phyloP scores from a whole-genome alignment of 306 rosid species.

The Hippophae tibetana region DNA sequence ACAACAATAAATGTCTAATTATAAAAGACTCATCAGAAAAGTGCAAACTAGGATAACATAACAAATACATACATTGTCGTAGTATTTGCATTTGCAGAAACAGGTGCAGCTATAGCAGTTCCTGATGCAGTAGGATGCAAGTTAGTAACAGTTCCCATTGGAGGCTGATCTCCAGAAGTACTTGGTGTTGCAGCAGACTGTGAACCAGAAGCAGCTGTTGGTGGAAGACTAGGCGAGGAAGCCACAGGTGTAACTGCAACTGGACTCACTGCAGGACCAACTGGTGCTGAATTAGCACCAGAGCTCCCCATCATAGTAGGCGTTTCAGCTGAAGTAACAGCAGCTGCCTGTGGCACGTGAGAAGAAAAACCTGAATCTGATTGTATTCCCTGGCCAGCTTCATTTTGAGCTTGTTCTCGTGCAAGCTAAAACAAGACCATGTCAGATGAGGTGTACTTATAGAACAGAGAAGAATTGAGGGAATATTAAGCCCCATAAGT shows the following conservation, averaged over 20 bases:
- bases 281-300: conserved; percentile 29
- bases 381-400: conserved; percentile 42
- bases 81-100: conserved; percentile 32
- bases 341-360: conserved; percentile 32
- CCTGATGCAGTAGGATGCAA: conserved; percentile 36
- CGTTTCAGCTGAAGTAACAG: conserved; percentile 35
- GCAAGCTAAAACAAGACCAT: conserved; percentile 57
- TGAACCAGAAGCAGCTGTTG: conserved; percentile 30
- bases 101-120: conserved; percentile 45
- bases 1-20: conserved; percentile 10
- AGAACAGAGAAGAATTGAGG: neutral
- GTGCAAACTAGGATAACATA: conserved; percentile 9
- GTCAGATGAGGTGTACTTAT: conserved; percentile 19
- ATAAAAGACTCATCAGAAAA: conserved; percentile 8
- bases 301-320: conserved; percentile 35
- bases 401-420: conserved; percentile 82
- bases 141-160: conserved; percentile 29
- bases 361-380: conserved; percentile 38
- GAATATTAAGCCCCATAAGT: neutral
- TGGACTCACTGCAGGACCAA: conserved; percentile 62
- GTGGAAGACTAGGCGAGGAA: conserved; percentile 50
- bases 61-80: conserved; percentile 43
- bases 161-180: conserved; percentile 41
- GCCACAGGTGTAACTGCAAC: conserved; percentile 62
- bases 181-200: conserved; percentile 33